A percentile compares a stretch with the other conserved stretches of the same genome.
These are phyloP conservation scores for Penicillium brasilianum DNA, from an alignment of 2,329 filamentous ascomycete species.

Conservation along the genomic window DNA sequence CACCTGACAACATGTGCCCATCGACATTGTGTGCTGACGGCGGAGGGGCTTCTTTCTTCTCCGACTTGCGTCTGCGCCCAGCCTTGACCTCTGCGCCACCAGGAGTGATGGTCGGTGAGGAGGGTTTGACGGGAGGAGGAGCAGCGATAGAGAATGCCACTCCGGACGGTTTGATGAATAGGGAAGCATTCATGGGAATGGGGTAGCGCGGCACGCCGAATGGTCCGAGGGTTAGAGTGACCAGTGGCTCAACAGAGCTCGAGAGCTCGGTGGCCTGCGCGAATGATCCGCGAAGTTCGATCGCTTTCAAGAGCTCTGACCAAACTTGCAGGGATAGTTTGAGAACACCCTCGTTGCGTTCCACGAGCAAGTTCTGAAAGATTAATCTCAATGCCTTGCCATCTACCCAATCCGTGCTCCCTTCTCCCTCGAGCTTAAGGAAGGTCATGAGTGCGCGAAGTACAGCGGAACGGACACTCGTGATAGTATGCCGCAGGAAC, in stretches of 20 bases:
- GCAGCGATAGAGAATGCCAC: slow-evolving; percentile 69
- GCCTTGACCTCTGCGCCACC: slow-evolving; percentile 60
- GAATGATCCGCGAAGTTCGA: slow-evolving; percentile 65
- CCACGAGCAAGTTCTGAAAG: slow-evolving; percentile 94
- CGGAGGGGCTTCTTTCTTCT: slow-evolving; percentile 75
- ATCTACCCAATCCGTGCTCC: slow-evolving; percentile 87
- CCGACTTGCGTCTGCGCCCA: slow-evolving; percentile 80
- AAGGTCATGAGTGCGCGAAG: slow-evolving; percentile 93
- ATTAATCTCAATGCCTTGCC: slow-evolving; percentile 85
- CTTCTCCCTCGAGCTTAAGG: slow-evolving; percentile 78
- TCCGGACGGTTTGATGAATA: slow-evolving; percentile 94
- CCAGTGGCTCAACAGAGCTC: slow-evolving; percentile 76
- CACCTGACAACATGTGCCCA: slow-evolving; percentile 96
- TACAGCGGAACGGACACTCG: slow-evolving; percentile 89
- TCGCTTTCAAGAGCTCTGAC: slow-evolving; percentile 73
- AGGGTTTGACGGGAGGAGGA: slow-evolving; percentile 45
- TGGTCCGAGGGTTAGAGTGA: slow-evolving; percentile 84
- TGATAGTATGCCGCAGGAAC: slow-evolving; percentile 96
- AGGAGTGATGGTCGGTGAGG: slow-evolving; percentile 51
- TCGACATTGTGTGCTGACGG: slow-evolving; percentile 90
- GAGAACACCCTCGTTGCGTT: slow-evolving; percentile 83
- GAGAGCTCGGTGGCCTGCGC: slow-evolving; percentile 75
- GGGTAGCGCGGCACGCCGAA: slow-evolving; percentile 91
- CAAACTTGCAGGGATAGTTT: slow-evolving; percentile 86
- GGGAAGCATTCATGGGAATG: slow-evolving; percentile 84